A percentile compares a stretch with the other conserved stretches of the same genome.
These are phyloP conservation scores for Linum tenue DNA, from an alignment of 345 rosid species.

Conservation along the genomic window DNA sequence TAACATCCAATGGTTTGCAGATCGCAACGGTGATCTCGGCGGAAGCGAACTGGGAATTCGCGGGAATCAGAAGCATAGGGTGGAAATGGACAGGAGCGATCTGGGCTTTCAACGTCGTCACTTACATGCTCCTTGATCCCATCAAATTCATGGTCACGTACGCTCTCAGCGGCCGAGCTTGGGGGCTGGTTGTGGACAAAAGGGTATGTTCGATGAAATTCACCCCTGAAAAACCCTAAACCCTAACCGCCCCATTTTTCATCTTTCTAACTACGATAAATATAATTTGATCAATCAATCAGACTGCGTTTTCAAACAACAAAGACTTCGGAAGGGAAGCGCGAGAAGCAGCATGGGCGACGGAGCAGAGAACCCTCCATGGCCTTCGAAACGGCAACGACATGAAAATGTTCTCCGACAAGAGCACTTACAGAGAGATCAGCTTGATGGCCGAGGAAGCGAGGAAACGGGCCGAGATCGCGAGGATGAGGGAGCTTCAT, in stretches of 20 bases:
- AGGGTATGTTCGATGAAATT: conserved; percentile 11
- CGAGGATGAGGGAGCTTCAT: conserved; percentile 17
- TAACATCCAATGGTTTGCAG: conserved; percentile 8
- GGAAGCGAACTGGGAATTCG: conserved; percentile 20
- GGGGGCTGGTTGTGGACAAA: conserved; percentile 5
- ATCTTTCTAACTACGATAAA: too few species aligned
- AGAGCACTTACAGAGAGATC: conserved; percentile 20
- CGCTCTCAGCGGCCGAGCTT: conserved; percentile 30
- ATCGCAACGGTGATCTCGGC: conserved; percentile 7
- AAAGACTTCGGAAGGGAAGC: too few species aligned
- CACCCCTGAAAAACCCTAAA: too few species aligned
- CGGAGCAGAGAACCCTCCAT: background rate
- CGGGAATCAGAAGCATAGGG: conserved; percentile 14
- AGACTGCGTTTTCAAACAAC: conserved; percentile 22
- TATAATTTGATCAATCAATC: background rate
- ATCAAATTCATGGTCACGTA: conserved; percentile 11
- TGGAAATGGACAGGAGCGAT: too few species aligned
- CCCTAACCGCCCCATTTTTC: too few species aligned
- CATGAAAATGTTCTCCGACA: conserved; percentile 18
- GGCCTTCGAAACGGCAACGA: conserved; percentile 25
- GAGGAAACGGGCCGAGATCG: too few species aligned
- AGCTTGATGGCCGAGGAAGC: conserved; percentile 31
- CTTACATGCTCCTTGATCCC: conserved; percentile 13
- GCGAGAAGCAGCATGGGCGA: too few species aligned
- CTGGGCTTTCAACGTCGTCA: conserved; percentile 22